Base-by-base conservation (phyloP, 1,284 basidiomycete species). In the Malassezia yamatoensis region DNA sequence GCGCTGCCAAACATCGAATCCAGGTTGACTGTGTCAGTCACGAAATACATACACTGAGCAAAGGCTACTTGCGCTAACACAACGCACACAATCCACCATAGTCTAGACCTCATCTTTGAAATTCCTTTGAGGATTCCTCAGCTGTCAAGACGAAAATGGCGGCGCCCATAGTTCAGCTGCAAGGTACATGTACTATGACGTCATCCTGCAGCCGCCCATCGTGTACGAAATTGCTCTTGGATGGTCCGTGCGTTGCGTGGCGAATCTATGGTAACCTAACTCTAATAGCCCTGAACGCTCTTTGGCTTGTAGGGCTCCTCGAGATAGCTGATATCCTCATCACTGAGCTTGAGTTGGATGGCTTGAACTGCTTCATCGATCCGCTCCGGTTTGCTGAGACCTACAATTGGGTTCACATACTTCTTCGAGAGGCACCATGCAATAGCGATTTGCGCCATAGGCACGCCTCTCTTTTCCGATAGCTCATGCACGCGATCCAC, bases 381-480 rank as follows among this genome's bases (percentile, higher is more conserved):
- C 15, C 55, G 55, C 34, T 58, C 39, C 15, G n/a, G 32, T 29
- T 46, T 58, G 50, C 40, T 58, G 10, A 58, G 45, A 20, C 55
- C 55, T 3, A 58, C 15, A 29, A 58, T 58, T 11, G 55, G 55
- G 46, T 44, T 37, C 4, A 37, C 51, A 2, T 47, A 45, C 24
- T 58, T 53, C 43, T 45, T 45, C 21, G 38, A 45, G 20, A 59
- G 38, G 3, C 15, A 32, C 78, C 78, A 79, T 0, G 76, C 75
- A 16, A 76, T 59, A 2, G 77, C 59, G 29, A 79, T 62, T 53
- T 78, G 76, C 5, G 73, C 70, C 78, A 79, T 79, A 53, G 71
- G 75, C 35, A 68, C 61, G 15, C 68, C 68, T 40, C 66, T 71
- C 59, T 74, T 74, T 57, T 76, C 67, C 0, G 77, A 66, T 5